Evolutionary conservation across 495 filamentous ascomycete species (phyloP), one percentile per base, ranked within the genome.

Genomic region (Talaromyces ruber): DNA sequence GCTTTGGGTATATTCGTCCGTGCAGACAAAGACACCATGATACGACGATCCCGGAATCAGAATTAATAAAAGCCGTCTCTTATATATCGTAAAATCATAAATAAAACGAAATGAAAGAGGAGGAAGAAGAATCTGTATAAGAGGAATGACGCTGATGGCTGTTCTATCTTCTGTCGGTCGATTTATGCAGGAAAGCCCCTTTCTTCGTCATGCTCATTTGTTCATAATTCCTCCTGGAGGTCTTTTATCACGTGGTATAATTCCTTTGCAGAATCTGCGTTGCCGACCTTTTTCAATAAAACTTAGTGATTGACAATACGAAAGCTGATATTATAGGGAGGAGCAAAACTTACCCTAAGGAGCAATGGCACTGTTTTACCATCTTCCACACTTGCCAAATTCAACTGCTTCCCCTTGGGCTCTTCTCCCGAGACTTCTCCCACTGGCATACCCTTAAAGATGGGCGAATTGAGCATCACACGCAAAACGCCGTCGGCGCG

Each of bases 381-480:
- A 21, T 84, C 80, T 62, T 84, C 87, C 55, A 87, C 79, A 63
- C 87, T 84, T 21, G 84, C 78, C 63, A 88, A 81, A 47, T 83
- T 73, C 55, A 88, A 79, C 57, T 83, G 80, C 64, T 84, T 88
- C 22, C 67, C 70, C 34, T 73, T 72, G 6, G 81, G 82, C 61
- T 76, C 68, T 3, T 78, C 76, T 60, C 83, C 83, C 26, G 70
- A 65, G 12, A 70, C 63, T 59, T 89, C 85, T 30, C 88, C 84
- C 66, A 90, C 86, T 37, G 82, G 81, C 83, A 93, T 88, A 5
- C 83, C 81, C 65, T 88, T 86, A 53, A 88, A 82, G 60, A 97
- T 77, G 1, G 84, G 82, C 4, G 87, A 87, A 72, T 97, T 97
- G 43, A 97, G 79, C 68, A 94, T 85, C n/a, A 96, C 86, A n/a